Evolutionary conservation across 495 filamentous ascomycete species (phyloP).

Genomic region (Friedmanniomyces simplex): DNA sequence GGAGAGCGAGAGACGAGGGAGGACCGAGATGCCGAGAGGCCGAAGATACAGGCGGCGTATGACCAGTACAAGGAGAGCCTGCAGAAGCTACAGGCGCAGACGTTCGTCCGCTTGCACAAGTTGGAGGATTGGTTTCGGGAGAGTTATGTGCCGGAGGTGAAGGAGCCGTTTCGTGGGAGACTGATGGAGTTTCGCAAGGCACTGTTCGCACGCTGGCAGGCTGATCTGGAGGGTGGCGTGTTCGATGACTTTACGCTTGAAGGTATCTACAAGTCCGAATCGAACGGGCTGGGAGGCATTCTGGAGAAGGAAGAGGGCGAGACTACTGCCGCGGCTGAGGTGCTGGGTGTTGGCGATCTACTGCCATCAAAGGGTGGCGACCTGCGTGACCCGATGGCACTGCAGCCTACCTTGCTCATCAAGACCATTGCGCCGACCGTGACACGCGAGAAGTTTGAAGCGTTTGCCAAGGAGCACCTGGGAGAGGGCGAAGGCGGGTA

Average conservation of each 20-base stretch:
- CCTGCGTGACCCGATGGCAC: slow-evolving; percentile 68
- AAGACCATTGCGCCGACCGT: slow-evolving; percentile 98
- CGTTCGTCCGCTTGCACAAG: slow-evolving; percentile 84
- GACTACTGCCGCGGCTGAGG: slow-evolving; percentile 78
- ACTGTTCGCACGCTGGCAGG: slow-evolving; percentile 72
- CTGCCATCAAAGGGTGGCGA: slow-evolving; percentile 70
- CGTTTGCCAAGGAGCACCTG: slow-evolving; percentile 83
- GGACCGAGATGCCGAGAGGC: slow-evolving; percentile 79
- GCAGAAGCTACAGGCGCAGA: slow-evolving; percentile 77
- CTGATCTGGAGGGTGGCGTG: slow-evolving; percentile 63
- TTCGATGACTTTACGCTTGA: slow-evolving; percentile 95
- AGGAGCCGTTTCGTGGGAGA: slow-evolving; percentile 55
- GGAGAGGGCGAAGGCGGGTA: slow-evolving; percentile 78
- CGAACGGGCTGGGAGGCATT: slow-evolving; percentile 73
- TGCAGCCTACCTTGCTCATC: slow-evolving; percentile 85
- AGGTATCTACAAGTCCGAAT: slow-evolving; percentile 88
- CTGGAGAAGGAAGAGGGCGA: slow-evolving; percentile 94
- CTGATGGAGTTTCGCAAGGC: slow-evolving; percentile 65
- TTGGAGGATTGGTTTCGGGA: slow-evolving; percentile 97
- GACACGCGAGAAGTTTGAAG: slow-evolving; percentile 84
- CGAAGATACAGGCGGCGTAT: slow-evolving; percentile 83
- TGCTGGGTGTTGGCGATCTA: slow-evolving; percentile 81
- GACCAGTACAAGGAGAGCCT: slow-evolving; percentile 91
- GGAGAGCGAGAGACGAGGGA: slow-evolving; percentile 69
- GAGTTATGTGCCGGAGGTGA: slow-evolving; percentile 74